phyloP scores from a whole-genome alignment of 257 asterid genomes.

The Solanum bulbocastanum region DNA sequence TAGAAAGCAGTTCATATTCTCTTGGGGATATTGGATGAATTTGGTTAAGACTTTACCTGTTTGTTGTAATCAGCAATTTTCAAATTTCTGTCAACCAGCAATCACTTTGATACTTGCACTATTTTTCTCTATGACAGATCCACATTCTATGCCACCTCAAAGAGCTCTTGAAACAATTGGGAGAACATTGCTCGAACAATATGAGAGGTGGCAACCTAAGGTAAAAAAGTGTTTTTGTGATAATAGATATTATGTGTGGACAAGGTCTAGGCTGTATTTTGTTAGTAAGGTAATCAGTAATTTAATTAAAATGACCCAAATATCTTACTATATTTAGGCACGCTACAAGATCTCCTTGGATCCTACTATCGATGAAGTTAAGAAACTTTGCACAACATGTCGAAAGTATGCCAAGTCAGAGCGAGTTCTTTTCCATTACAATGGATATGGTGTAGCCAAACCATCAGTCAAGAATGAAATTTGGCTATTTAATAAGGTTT shows the following conservation, averaged over 20 bases:
- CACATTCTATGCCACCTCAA: conserved; percentile 59
- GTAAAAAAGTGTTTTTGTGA: conserved; percentile 27
- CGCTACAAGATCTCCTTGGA: conserved; percentile 74
- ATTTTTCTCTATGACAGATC: conserved; percentile 34
- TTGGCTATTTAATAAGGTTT: conserved; percentile 93
- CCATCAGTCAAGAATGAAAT: conserved; percentile 90
- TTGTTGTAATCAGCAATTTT: neutral
- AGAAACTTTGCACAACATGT: conserved; percentile 86
- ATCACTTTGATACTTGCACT: neutral
- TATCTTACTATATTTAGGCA: conserved; percentile 38
- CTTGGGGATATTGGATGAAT: neutral
- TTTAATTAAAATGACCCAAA: neutral
- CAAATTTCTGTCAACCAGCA: neutral
- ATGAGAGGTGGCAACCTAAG: conserved; percentile 73
- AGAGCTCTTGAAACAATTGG: conserved; percentile 55
- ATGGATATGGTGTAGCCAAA: conserved; percentile 99
- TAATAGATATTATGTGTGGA: neutral
- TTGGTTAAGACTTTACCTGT: neutral
- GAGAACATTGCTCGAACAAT: conserved; percentile 41
- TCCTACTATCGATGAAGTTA: conserved; percentile 96
- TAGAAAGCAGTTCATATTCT: neutral
- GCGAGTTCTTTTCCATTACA: conserved; percentile 92
- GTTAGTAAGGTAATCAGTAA: neutral
- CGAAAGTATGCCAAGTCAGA: conserved; percentile 91
- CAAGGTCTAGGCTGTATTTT: neutral